Percentiles rank a stretch among this genome's conserved stretches.
phyloP scores from a whole-genome alignment of 2,329 filamentous ascomycete species.

The Neonectria faginata region DNA sequence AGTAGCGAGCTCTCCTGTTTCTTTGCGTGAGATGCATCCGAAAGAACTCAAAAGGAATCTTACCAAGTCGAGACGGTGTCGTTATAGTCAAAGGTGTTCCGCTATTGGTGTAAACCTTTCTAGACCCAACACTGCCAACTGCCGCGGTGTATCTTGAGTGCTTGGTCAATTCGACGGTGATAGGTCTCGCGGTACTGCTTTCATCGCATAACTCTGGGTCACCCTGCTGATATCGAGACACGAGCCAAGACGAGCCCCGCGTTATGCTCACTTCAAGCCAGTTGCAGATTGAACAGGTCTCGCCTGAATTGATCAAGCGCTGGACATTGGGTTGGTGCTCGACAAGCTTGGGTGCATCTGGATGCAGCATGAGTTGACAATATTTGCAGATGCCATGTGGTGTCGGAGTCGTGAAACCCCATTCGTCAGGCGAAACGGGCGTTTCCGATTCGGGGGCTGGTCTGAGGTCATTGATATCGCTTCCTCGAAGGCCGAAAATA shows the following conservation, averaged over 20 bases:
- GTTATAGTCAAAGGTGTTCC: constrained; percentile 6
- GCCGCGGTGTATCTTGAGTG: background rate
- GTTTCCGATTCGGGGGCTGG: background rate
- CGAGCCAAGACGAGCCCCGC: background rate
- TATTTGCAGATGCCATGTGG: constrained; percentile 11
- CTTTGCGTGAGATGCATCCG: too few species aligned
- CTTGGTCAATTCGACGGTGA: constrained; percentile 2
- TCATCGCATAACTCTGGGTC: constrained; percentile 9
- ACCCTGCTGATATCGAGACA: background rate
- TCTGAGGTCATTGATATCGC: background rate
- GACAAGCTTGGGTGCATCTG: background rate
- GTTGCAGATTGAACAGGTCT: constrained; percentile 1
- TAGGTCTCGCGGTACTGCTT: background rate
- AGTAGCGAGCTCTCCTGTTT: constrained; percentile 10
- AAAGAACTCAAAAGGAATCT: too few species aligned
- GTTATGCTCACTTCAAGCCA: constrained; percentile 9
- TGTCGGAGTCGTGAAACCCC: constrained; percentile 4
- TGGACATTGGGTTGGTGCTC: constrained; percentile 11
- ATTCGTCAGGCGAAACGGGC: constrained; percentile 7
- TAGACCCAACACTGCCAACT: background rate
- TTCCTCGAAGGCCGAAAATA: constrained; percentile 6
- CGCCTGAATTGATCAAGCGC: constrained; percentile 5
- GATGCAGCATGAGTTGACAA: constrained; percentile 16
- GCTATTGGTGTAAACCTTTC: background rate
- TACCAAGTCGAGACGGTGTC: constrained; percentile 6